Percentiles rank a stretch among this genome's conserved stretches.
Evolutionary conservation across 768 basidiomycete genomes (phyloP).

Genomic region (Lanmaoa rubissima): DNA sequence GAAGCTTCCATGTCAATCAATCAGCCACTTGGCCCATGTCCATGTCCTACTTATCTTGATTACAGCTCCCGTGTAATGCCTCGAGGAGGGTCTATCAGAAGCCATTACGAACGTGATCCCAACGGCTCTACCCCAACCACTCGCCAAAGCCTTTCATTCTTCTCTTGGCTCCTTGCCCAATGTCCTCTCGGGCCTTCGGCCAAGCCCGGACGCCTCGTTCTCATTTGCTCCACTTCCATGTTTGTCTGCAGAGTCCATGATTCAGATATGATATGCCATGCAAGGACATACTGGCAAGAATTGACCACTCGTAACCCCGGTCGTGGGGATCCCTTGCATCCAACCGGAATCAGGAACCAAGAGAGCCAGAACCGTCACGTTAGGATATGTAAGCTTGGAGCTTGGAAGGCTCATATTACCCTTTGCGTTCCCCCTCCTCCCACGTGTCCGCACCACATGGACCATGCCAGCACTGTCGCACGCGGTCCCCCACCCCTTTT

Average conservation of each 20-base stretch:
- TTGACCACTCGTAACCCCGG: background rate
- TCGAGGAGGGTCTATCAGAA: slow-evolving; percentile 15
- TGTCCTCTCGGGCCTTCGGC: background rate
- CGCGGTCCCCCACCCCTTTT: slow-evolving; percentile 3
- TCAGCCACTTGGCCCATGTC: slow-evolving; percentile 6
- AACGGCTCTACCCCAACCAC: background rate
- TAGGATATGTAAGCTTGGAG: slow-evolving; percentile 2
- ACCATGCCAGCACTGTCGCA: slow-evolving; percentile 5
- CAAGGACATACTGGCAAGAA: background rate
- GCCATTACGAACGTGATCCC: slow-evolving; percentile 2
- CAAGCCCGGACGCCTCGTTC: background rate
- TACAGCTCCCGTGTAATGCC: slow-evolving; percentile 1
- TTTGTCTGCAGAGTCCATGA: background rate
- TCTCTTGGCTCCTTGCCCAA: background rate
- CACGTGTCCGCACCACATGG: slow-evolving; percentile 17
- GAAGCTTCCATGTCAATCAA: slow-evolving; percentile 18
- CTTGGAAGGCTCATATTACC: background rate
- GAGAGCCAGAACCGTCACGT: slow-evolving; percentile 1
- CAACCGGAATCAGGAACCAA: slow-evolving; percentile 1
- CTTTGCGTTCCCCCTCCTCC: slow-evolving; percentile 7
- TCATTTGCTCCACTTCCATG: background rate
- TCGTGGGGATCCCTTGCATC: background rate
- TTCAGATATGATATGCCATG: background rate
- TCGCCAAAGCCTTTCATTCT: background rate
- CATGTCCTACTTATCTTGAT: slow-evolving; percentile 1